Conservation (phyloP, 2,329 filamentous ascomycete species). For the Aspergillus brasiliensis region DNA sequence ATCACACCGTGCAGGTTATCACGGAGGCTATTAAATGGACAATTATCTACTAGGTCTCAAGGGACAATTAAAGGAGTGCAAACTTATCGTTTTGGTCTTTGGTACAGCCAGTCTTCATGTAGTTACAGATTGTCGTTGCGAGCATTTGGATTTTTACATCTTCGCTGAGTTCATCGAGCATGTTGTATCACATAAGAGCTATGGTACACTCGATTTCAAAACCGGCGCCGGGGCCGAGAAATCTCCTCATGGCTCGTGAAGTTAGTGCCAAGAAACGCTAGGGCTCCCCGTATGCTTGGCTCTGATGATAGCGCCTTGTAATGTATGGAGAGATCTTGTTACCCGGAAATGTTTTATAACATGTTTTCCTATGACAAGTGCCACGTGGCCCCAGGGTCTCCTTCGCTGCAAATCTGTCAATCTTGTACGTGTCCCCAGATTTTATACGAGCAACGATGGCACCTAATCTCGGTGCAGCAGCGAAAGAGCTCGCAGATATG, state of each 20-base stretch:
- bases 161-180: neutral
- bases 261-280: neutral
- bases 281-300: too few relatives aligned
- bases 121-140: neutral
- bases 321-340: too few relatives aligned
- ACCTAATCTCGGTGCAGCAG: too few relatives aligned
- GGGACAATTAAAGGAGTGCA: neutral
- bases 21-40: neutral
- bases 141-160: neutral
- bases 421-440: too few relatives aligned
- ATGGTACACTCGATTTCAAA: neutral
- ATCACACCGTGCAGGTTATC: neutral
- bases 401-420: too few relatives aligned
- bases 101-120: neutral
- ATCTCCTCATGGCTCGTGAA: neutral
- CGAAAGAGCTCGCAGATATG: too few relatives aligned
- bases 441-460: too few relatives aligned
- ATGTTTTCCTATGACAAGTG: too few relatives aligned
- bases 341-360: too few relatives aligned
- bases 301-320: too few relatives aligned
- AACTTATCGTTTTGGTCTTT: neutral
- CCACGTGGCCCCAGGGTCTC: too few relatives aligned
- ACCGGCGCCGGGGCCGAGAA: neutral
- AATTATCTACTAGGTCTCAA: neutral
- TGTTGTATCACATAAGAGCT: neutral